Evolutionary conservation across 345 rosid genomes (phyloP), one percentile per base, ranked within the genome.

Genomic region (Hibiscus trionum): DNA sequence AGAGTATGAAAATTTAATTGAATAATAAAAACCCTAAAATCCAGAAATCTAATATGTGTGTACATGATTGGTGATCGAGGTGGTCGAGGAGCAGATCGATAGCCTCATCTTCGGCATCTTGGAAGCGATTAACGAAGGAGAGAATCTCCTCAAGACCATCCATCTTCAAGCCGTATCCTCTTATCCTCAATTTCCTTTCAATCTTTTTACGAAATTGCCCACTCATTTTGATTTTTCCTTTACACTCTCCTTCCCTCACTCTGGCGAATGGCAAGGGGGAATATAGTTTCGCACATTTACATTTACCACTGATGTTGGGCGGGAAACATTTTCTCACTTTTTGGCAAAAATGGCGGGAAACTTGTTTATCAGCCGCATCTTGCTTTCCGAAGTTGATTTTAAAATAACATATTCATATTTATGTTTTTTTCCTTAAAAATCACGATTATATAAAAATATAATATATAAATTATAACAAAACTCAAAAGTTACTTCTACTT

Each of bases 31-130:
- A 19, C 27, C 15, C 47, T 21, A 39, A 9, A 2, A 61, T 6
- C 14, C 53, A 46, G 55, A 73, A 53, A 17, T 67, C 42, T 5
- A 37, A 37, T 37, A 37, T 37, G 7, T 39, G 10, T 39, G 10
- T 80, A 84, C 92, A 72, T 10, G 86, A 74, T 73, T 83, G 86
- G 27, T 72, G 75, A n/a, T 84, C 88, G 77, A 91, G 93, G 50
- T 88, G 77, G 66, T 94, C 98, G 61, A 94, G 95, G 66, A 91
- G 93, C 73, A 88, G 86, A 75, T 87, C 91, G 50, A 90, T 76
- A 69, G 95, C 91, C 44, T 92, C 92, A 68, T 86, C 97, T 66
- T 86, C 85, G 70, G 84, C 86, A 61, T 72, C 93, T 31, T 81
- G 80, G 77, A 88, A 95, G 61, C 83, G 92, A 33, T 76, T 77